phyloP scores from a whole-genome alignment of 1,139 yeast species.

The Suhomyces taliae region DNA sequence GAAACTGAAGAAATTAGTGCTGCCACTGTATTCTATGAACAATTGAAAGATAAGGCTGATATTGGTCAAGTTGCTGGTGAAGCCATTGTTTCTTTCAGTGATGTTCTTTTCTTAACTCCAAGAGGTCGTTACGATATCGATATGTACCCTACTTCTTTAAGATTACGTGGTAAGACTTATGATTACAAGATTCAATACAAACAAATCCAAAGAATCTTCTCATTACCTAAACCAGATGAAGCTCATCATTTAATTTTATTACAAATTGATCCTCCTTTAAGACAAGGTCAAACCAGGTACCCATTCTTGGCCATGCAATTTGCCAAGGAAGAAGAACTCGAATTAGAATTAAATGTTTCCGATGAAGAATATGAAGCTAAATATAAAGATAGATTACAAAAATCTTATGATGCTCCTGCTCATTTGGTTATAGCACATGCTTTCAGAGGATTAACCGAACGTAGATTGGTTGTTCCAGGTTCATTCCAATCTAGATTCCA shows the following conservation, averaged over 20 bases:
- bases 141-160: constrained; percentile 82
- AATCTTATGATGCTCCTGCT: constrained; percentile 77
- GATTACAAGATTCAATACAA: constrained; percentile 93
- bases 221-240: constrained; percentile 93
- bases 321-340: constrained; percentile 85
- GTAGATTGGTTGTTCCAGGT: constrained; percentile 86
- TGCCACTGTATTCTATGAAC: constrained; percentile 86
- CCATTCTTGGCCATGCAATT: constrained; percentile 91
- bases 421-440: constrained; percentile 88
- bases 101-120: constrained; percentile 90
- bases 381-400: constrained; percentile 75
- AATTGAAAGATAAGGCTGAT: constrained; percentile 90
- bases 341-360: constrained; percentile 81
- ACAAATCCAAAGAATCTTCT: constrained; percentile 86
- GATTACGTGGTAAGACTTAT: constrained; percentile 95
- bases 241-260: constrained; percentile 82
- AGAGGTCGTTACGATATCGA: constrained; percentile 98
- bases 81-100: constrained; percentile 93
- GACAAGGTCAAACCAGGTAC: constrained; percentile 93
- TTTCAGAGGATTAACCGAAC: constrained; percentile 85
- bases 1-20: constrained; percentile 63
- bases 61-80: constrained; percentile 96
- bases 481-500: constrained; percentile 68
- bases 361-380: constrained; percentile 78
- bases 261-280: constrained; percentile 90